These are phyloP conservation scores for Magnusiomyces ingens DNA, from an alignment of 1,139 yeast genomes.

Conservation along the genomic window DNA sequence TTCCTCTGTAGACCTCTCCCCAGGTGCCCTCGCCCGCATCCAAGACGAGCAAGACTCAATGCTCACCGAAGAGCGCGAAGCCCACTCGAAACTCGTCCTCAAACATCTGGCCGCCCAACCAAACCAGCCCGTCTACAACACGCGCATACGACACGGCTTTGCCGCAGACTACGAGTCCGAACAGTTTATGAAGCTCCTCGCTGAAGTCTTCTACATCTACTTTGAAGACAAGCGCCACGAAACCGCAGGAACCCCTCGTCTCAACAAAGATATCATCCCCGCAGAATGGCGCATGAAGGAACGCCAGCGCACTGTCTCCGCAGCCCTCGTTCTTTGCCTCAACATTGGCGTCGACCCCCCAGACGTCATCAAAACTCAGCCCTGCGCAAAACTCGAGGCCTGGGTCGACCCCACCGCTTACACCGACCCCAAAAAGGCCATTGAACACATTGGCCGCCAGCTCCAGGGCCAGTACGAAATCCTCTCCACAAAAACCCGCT, in stretches of 20 bases:
- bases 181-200: slow-evolving; percentile 57
- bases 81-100: neutral
- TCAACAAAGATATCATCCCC: slow-evolving; percentile 45
- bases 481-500: slow-evolving; percentile 76
- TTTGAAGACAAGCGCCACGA: slow-evolving; percentile 87
- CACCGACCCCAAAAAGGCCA: slow-evolving; percentile 83
- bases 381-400: slow-evolving; percentile 87
- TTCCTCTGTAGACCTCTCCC: too few species aligned
- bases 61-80: neutral
- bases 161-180: slow-evolving; percentile 59
- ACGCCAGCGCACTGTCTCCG: slow-evolving; percentile 89
- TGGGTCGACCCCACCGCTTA: slow-evolving; percentile 89
- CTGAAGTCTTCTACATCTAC: slow-evolving; percentile 64
- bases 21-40: too few species aligned
- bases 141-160: slow-evolving; percentile 61
- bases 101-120: slow-evolving; percentile 1
- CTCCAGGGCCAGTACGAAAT: slow-evolving; percentile 87
- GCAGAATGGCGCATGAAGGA: slow-evolving; percentile 92
- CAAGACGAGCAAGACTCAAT: neutral
- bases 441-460: slow-evolving; percentile 84
- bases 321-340: slow-evolving; percentile 82
- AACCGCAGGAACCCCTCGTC: slow-evolving; percentile 78
- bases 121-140: slow-evolving; percentile 21
- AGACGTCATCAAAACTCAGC: slow-evolving; percentile 87
- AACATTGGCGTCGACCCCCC: slow-evolving; percentile 98